These are phyloP conservation scores for Carex scoparia DNA, from an alignment of 176 grass and related monocot species.

Conservation along the genomic window DNA sequence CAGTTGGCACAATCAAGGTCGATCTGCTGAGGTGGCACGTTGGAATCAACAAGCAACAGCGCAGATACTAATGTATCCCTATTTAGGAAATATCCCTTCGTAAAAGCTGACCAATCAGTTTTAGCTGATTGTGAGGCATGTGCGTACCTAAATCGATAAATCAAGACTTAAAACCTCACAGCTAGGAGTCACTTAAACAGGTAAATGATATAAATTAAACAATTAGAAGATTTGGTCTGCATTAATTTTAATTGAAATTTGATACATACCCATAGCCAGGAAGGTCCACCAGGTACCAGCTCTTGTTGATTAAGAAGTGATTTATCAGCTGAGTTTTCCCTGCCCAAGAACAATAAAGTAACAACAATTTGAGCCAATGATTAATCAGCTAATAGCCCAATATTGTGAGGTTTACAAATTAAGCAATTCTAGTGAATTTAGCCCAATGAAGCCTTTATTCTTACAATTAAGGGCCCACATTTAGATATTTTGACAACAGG, in stretches of 20 bases:
- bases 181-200: background rate
- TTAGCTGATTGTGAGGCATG: conserved; percentile 60
- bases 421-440: background rate
- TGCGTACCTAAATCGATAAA: conserved; percentile 53
- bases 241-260: background rate
- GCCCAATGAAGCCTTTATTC: background rate
- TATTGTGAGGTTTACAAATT: background rate
- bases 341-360: conserved; percentile 29
- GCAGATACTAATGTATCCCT: conserved; percentile 71
- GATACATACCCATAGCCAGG: conserved; percentile 78
- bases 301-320: conserved; percentile 91
- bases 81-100: conserved; percentile 91
- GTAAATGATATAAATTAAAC: background rate
- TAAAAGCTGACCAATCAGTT: conserved; percentile 93
- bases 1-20: conserved; percentile 94
- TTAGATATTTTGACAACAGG: background rate
- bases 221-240: background rate
- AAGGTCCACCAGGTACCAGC: conserved; percentile 94
- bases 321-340: conserved; percentile 93
- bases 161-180: background rate
- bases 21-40: conserved; percentile 77
- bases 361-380: background rate
- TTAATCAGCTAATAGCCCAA: too few species aligned
- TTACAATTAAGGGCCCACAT: background rate
- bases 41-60: conserved; percentile 85